A percentile compares a stretch with the other conserved stretches of the same genome.
phyloP scores from a whole-genome alignment of 2,329 filamentous ascomycete species.

The Drechslerella stenobrocha region DNA sequence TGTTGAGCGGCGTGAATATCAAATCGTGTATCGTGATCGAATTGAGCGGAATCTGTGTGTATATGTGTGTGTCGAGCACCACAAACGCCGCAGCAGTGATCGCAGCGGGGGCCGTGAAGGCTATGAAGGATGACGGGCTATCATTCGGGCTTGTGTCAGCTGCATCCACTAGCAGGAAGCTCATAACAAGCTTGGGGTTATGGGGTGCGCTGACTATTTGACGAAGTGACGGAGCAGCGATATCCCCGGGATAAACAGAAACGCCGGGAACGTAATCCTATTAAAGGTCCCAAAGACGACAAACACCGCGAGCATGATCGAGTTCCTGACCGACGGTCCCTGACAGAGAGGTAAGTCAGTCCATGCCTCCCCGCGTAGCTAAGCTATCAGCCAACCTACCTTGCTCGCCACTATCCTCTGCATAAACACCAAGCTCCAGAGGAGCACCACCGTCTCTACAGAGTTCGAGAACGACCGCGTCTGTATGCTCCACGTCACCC shows the following conservation, averaged over 20 bases:
- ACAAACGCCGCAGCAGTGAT: slow-evolving; percentile 67
- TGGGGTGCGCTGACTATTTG: slow-evolving; percentile 64
- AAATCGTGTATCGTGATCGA: slow-evolving; percentile 50
- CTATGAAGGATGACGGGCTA: slow-evolving; percentile 58
- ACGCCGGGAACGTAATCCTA: slow-evolving; percentile 94
- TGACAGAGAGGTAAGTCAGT: slow-evolving; percentile 28
- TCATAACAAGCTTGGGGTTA: too few relatives aligned
- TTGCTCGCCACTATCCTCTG: slow-evolving; percentile 78
- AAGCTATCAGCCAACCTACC: slow-evolving; percentile 60
- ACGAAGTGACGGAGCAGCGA: slow-evolving; percentile 82
- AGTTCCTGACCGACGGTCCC: slow-evolving; percentile 54
- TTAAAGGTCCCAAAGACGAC: slow-evolving; percentile 89
- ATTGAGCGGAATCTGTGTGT: slow-evolving; percentile 27
- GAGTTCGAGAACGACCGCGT: slow-evolving; percentile 98
- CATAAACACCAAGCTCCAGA: slow-evolving; percentile 91
- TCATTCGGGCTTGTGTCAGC: slow-evolving; percentile 29
- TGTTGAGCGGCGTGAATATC: slow-evolving; percentile 62
- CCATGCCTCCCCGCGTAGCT: slow-evolving; percentile 24
- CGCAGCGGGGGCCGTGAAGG: slow-evolving; percentile 59
- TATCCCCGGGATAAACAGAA: slow-evolving; percentile 79
- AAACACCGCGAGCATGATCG: slow-evolving; percentile 76
- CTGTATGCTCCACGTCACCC: slow-evolving; percentile 98
- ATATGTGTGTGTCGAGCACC: slow-evolving; percentile 41
- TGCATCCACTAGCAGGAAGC: too few relatives aligned
- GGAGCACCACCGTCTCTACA: slow-evolving; percentile 86